These are phyloP conservation scores for Fragaria vesca DNA, from an alignment of 306 rosid species.

Conservation along the genomic window DNA sequence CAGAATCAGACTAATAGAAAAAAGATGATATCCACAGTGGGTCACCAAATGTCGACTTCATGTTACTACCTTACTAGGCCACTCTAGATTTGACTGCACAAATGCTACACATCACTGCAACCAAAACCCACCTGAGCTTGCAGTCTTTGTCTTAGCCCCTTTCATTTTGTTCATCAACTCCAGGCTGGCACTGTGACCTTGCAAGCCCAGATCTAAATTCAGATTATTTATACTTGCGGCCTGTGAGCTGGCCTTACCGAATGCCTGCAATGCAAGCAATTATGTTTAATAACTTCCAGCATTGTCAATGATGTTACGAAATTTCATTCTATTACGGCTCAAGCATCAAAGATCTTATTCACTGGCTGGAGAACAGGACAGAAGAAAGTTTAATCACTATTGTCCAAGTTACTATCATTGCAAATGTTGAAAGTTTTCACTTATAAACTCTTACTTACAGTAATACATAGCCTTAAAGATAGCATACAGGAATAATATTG, in stretches of 20 bases:
- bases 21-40: background rate
- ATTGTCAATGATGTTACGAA: background rate
- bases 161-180: constrained; percentile 7
- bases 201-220: constrained; percentile 54
- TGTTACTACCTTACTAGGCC: background rate
- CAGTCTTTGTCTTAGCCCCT: constrained; percentile 28
- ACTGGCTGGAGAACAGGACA: background rate
- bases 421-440: background rate
- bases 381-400: background rate
- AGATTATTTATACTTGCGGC: constrained; percentile 34
- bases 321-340: background rate
- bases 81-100: background rate
- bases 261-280: background rate
- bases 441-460: background rate
- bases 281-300: background rate
- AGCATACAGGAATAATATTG: background rate
- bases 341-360: background rate
- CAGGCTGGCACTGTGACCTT: constrained; percentile 31
- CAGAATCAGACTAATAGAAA: constrained; percentile 1
- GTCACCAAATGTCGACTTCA: background rate
- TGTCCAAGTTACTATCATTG: background rate
- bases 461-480: no score
- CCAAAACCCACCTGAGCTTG: constrained; percentile 27
- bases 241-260: constrained; percentile 28
- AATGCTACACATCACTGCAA: constrained; percentile 22